Percentiles rank a stretch among this genome's conserved stretches.
phyloP scores from a whole-genome alignment of 805 yeast genomes.

The Saccharomyces jurei region DNA sequence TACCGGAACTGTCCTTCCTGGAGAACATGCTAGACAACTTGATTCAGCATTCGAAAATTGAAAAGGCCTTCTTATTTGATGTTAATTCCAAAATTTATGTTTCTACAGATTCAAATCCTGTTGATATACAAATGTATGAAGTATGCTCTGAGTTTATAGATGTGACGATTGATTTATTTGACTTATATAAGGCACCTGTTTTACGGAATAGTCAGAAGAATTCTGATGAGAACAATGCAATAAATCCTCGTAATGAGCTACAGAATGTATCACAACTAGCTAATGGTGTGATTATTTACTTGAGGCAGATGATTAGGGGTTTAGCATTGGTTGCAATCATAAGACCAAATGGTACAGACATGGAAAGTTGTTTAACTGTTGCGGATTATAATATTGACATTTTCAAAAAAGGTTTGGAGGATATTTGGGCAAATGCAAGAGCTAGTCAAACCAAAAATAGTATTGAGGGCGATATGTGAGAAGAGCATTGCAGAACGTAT shows the following conservation, averaged over 20 bases:
- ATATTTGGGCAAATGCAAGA: constrained; percentile 41
- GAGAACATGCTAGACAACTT: constrained; percentile 84
- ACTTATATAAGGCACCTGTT: constrained; percentile 41
- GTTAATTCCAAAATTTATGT: constrained; percentile 87
- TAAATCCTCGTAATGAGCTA: constrained; percentile 28
- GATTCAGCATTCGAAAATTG: constrained; percentile 83
- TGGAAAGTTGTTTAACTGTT: constrained; percentile 47
- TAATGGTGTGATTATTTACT: constrained; percentile 74
- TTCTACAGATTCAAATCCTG: constrained; percentile 93
- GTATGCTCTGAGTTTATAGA: constrained; percentile 97
- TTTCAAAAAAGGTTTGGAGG: constrained; percentile 67
- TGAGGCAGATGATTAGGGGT: constrained; percentile 89
- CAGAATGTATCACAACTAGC: constrained; percentile 69
- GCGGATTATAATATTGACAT: constrained; percentile 84
- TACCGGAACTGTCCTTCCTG: constrained; percentile 78
- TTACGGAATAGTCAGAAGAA: constrained; percentile 5
- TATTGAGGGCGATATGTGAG: neutral
- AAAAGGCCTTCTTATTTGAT: constrained; percentile 88
- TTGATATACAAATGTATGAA: constrained; percentile 90
- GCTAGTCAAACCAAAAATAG: constrained; percentile 5
- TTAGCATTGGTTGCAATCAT: constrained; percentile 83
- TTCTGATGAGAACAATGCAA: neutral
- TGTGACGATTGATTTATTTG: constrained; percentile 82
- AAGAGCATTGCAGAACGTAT: neutral
- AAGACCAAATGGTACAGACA: constrained; percentile 50